Conservation (phyloP, 805 yeast genomes). For the Limtongozyma cylindracea region DNA sequence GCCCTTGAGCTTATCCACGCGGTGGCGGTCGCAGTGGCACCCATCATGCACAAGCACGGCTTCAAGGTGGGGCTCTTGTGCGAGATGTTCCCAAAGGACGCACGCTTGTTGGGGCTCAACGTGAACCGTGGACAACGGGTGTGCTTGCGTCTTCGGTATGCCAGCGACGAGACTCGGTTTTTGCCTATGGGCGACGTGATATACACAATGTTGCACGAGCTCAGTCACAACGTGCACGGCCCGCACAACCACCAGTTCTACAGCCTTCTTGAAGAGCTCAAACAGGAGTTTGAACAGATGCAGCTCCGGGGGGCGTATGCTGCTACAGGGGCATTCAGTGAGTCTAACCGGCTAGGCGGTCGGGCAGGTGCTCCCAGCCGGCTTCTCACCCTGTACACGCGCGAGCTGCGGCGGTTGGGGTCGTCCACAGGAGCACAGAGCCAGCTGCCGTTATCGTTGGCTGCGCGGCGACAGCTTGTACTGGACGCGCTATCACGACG, state of each 20-base stretch:
- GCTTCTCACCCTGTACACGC: too few species aligned
- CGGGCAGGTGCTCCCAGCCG: too few species aligned
- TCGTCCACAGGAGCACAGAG: too few species aligned
- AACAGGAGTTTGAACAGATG: too few species aligned
- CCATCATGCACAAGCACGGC: conserved; percentile 43
- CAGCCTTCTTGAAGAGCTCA: conserved; percentile 31
- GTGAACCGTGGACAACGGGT: conserved; percentile 58
- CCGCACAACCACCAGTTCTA: conserved; percentile 64
- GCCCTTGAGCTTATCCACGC: conserved; percentile 31
- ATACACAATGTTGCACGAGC: conserved; percentile 75
- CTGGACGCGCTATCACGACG: too few species aligned
- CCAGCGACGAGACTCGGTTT: conserved; percentile 24
- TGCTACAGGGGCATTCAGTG: too few species aligned
- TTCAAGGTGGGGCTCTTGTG: conserved; percentile 42
- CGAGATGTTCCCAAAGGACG: conserved; percentile 61
- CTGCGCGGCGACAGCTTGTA: too few species aligned
- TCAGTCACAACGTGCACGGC: conserved; percentile 58
- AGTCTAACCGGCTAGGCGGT: too few species aligned
- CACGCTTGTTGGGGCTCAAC: conserved; percentile 51
- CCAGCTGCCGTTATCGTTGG: too few species aligned
- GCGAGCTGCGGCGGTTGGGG: too few species aligned
- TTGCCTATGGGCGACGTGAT: conserved; percentile 37
- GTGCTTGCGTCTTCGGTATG: conserved; percentile 40
- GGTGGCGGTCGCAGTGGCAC: conserved; percentile 47
- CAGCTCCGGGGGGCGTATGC: too few species aligned